Conservation (phyloP, 2,329 filamentous ascomycete genomes). For the Talaromyces islandicus region DNA sequence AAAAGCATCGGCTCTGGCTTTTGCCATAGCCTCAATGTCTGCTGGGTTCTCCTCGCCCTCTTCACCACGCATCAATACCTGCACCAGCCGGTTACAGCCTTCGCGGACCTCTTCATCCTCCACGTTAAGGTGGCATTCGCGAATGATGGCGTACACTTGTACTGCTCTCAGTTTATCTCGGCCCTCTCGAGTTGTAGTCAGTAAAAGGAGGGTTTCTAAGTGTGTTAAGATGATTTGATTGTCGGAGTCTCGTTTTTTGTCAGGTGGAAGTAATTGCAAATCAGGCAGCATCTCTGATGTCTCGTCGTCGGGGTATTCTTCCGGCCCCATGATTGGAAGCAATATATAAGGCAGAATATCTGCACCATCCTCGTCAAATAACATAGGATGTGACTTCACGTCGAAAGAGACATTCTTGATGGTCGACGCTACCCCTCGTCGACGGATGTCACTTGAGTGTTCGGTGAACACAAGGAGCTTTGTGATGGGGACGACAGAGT, state of each 20-base stretch:
- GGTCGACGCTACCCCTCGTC: conserved; percentile 90
- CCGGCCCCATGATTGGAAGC: conserved; percentile 77
- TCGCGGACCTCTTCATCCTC: conserved; percentile 76
- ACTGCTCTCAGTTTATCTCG: conserved; percentile 68
- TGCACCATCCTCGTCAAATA: conserved; percentile 59
- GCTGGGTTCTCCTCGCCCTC: conserved; percentile 46
- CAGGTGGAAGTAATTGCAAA: conserved; percentile 78
- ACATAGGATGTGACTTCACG: conserved; percentile 61
- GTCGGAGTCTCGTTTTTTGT: conserved; percentile 80
- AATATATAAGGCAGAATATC: conserved; percentile 85
- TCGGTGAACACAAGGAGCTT: conserved; percentile 95
- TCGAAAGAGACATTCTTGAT: conserved; percentile 94
- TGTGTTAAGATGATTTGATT: conserved; percentile 74
- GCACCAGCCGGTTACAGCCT: conserved; percentile 81
- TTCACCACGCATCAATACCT: conserved; percentile 80
- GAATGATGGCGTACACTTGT: conserved; percentile 81
- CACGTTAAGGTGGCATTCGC: conserved; percentile 75
- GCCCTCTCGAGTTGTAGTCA: conserved; percentile 72
- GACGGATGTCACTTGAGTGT: conserved; percentile 72
- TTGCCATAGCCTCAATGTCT: conserved; percentile 34
- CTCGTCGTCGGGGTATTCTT: conserved; percentile 85
- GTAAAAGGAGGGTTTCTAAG: conserved; percentile 76
- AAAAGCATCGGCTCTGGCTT: conserved; percentile 35
- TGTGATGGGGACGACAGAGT: conserved; percentile 77
- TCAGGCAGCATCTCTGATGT: conserved; percentile 81